phyloP scores from a whole-genome alignment of 169 alveolate species.

The Theileria luwenshuni region DNA sequence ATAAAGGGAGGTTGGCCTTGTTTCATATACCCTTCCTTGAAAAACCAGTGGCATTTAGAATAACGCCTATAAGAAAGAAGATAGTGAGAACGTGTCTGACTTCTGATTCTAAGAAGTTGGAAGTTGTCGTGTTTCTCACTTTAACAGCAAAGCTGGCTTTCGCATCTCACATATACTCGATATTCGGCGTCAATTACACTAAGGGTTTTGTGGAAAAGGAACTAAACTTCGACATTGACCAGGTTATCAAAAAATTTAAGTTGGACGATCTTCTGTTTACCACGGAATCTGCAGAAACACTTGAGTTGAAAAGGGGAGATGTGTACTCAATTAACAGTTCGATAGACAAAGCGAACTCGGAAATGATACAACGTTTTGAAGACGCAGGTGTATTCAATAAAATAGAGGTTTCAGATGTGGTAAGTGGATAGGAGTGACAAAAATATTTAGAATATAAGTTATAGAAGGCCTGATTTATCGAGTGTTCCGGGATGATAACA shows the following conservation, averaged over 20 bases:
- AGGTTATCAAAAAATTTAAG: conserved; percentile 68
- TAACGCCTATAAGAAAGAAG: conserved; percentile 66
- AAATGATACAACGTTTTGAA: conserved; percentile 70
- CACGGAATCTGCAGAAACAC: conserved; percentile 2
- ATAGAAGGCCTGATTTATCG: conserved; percentile 45
- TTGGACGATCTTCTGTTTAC: conserved; percentile 42
- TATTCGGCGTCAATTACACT: conserved; percentile 71
- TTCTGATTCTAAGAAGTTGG: conserved; percentile 45
- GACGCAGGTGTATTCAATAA: conserved; percentile 75
- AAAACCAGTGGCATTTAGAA: conserved; percentile 52
- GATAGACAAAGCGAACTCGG: conserved; percentile 61
- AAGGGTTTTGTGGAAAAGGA: conserved; percentile 71
- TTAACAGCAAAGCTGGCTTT: conserved; percentile 71
- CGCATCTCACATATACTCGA: conserved; percentile 69
- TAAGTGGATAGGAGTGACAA: conserved; percentile 6
- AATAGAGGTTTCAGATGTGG: conserved; percentile 66
- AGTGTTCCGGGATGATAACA: not conserved
- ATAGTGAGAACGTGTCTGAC: conserved; percentile 41
- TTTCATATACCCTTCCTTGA: conserved; percentile 62
- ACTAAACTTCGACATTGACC: conserved; percentile 70
- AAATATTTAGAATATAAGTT: conserved; percentile 47
- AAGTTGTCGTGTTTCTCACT: conserved; percentile 52
- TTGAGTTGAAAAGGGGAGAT: conserved; percentile 22
- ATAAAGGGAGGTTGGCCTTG: conserved; percentile 36
- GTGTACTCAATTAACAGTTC: conserved; percentile 23